Conservation (phyloP, 2,329 filamentous ascomycete genomes). For the Ophiocordyceps camponoti-saundersi region DNA sequence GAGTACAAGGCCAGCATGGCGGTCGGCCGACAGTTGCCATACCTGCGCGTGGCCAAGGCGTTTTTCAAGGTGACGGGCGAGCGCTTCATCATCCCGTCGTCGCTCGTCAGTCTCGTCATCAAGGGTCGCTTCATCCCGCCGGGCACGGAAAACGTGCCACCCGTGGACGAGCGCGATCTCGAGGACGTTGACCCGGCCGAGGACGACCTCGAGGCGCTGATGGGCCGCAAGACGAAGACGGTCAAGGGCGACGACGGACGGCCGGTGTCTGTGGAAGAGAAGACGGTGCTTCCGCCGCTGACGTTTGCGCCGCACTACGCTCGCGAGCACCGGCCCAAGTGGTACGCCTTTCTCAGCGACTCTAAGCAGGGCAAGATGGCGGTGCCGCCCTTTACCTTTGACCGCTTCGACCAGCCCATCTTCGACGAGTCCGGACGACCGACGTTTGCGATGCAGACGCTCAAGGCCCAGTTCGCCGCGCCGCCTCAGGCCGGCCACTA, state of each 20-base stretch:
- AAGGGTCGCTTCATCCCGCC: slow-evolving; percentile 91
- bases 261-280: slow-evolving; percentile 36
- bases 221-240: slow-evolving; percentile 56
- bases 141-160: slow-evolving; percentile 57
- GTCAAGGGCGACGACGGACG: slow-evolving; percentile 45
- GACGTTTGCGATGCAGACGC: slow-evolving; percentile 86
- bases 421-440: slow-evolving; percentile 67
- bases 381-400: slow-evolving; percentile 91
- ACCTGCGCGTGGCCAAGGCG: slow-evolving; percentile 70
- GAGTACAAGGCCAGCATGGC: slow-evolving; percentile 62
- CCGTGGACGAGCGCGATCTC: slow-evolving; percentile 61
- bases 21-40: slow-evolving; percentile 72
- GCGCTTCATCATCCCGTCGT: slow-evolving; percentile 78
- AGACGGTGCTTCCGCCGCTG: slow-evolving; percentile 63
- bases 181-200: slow-evolving; percentile 87
- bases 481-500: slow-evolving; percentile 86
- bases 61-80: slow-evolving; percentile 99
- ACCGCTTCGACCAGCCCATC: slow-evolving; percentile 77
- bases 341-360: slow-evolving; percentile 91
- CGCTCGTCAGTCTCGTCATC: slow-evolving; percentile 82
- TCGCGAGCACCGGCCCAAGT: slow-evolving; percentile 75
- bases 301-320: slow-evolving; percentile 81
- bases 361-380: slow-evolving; percentile 91
- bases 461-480: slow-evolving; percentile 94
- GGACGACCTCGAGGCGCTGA: slow-evolving; percentile 73